phyloP scores from a whole-genome alignment of 306 rosid genomes.

The Canavalia gladiata region DNA sequence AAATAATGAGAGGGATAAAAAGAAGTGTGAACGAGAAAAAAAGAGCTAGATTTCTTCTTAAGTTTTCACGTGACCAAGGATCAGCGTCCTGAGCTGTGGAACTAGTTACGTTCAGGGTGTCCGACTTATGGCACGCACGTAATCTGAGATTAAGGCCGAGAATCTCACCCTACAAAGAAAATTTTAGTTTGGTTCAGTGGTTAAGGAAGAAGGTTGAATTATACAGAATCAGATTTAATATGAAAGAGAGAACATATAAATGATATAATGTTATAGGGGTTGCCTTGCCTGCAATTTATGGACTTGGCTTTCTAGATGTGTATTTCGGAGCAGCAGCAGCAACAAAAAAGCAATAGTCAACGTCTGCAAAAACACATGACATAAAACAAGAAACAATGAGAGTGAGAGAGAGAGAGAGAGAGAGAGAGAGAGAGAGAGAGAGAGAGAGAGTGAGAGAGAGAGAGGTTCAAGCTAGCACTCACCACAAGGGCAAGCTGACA shows the following conservation, averaged over 20 bases:
- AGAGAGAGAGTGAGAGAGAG: neutral
- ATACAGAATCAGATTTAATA: neutral
- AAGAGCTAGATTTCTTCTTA: conserved; percentile 69
- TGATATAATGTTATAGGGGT: neutral
- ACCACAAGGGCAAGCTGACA: conserved; percentile 58
- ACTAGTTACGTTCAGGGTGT: conserved; percentile 46
- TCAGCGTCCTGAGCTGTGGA: conserved; percentile 49
- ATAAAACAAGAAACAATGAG: conserved; percentile 8
- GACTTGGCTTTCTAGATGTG: conserved; percentile 64
- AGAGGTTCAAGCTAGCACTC: conserved; percentile 28
- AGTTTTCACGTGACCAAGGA: conserved; percentile 51
- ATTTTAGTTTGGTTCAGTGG: conserved; percentile 23
- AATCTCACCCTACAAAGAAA: conserved; percentile 65
- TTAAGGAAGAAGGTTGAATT: conserved; percentile 18
- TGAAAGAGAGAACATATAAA: conserved; percentile 14
- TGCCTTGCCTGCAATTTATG: conserved; percentile 76
- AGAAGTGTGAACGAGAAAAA: conserved; percentile 63
- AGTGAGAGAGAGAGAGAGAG: conserved; percentile 18
- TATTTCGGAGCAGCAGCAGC: conserved; percentile 64
- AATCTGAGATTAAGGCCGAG: conserved; percentile 58
- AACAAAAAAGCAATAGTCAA: conserved; percentile 59
- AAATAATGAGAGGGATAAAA: conserved; percentile 61
- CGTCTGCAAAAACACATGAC: conserved; percentile 58
- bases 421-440: conserved; percentile 9
- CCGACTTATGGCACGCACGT: conserved; percentile 52